Evolutionary conservation across 164 flowering plant genomes (phyloP).

Genomic region (Nelumbo lutea): DNA sequence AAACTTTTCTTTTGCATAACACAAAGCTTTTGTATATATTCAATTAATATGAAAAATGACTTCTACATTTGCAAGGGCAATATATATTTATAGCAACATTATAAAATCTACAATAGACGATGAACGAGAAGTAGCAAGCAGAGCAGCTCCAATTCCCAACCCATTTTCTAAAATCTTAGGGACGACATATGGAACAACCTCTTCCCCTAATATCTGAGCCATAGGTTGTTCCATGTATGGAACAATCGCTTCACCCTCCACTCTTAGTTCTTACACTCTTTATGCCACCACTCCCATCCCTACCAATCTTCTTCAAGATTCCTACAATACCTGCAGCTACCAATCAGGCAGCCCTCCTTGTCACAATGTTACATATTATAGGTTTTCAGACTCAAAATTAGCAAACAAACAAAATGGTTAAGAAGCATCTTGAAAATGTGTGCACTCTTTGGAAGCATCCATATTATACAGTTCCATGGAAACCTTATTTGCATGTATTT

Average conservation of each 20-base stretch:
- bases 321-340: slow-evolving; percentile 96
- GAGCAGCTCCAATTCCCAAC: slow-evolving; percentile 40
- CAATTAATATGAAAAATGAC: slow-evolving; percentile 17
- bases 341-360: slow-evolving; percentile 77
- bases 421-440: no score
- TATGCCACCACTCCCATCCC: slow-evolving; percentile 78
- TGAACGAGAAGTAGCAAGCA: slow-evolving; percentile 73
- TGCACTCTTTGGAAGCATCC: no score
- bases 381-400: no score
- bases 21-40: slow-evolving; percentile 22
- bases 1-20: slow-evolving; percentile 22
- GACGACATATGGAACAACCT: slow-evolving; percentile 54
- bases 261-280: slow-evolving; percentile 42
- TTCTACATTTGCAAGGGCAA: slow-evolving; percentile 38
- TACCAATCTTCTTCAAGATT: slow-evolving; percentile 89
- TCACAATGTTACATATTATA: slow-evolving; percentile 62
- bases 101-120: slow-evolving; percentile 30
- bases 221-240: slow-evolving; percentile 64
- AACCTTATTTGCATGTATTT: no score
- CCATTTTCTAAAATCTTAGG: slow-evolving; percentile 56
- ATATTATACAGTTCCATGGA: no score
- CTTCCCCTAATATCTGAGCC: slow-evolving; percentile 72
- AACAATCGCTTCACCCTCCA: slow-evolving; percentile 46
- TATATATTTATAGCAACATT: slow-evolving; percentile 30
- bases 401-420: no score